A percentile compares a stretch with the other conserved stretches of the same genome.
Evolutionary conservation across 257 asterid species (phyloP).

Genomic region (Solanum habrochaites): DNA sequence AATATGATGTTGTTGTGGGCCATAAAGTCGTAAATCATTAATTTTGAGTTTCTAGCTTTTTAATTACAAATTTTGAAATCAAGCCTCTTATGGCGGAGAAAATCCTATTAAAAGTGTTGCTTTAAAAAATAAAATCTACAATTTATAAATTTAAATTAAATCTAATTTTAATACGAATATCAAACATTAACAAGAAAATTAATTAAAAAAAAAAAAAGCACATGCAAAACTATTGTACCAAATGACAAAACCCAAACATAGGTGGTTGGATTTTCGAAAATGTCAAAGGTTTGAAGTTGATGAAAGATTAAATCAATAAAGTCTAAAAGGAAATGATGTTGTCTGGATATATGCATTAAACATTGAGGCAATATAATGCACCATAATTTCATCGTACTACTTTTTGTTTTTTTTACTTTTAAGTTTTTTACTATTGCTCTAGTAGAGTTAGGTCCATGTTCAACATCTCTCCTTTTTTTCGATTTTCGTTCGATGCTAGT

Average conservation of each 20-base stretch:
- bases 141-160: background rate
- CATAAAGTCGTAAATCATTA: background rate
- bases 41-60: background rate
- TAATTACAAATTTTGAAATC: background rate
- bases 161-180: background rate
- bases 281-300: background rate
- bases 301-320: background rate
- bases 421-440: background rate
- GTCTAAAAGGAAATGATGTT: background rate
- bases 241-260: background rate
- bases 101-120: too few relatives aligned
- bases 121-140: accelerated
- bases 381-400: background rate
- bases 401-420: background rate
- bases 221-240: background rate
- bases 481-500: too few relatives aligned
- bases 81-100: background rate
- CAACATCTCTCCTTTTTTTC: background rate
- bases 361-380: background rate
- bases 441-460: background rate
- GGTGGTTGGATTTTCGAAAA: background rate
- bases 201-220: background rate
- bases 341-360: background rate
- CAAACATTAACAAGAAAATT: too few relatives aligned
- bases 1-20: background rate